A percentile compares a stretch with the other conserved stretches of the same genome.
These are phyloP conservation scores for Ganoderma lingzhi DNA, from an alignment of 1,284 basidiomycete species.

Conservation along the genomic window DNA sequence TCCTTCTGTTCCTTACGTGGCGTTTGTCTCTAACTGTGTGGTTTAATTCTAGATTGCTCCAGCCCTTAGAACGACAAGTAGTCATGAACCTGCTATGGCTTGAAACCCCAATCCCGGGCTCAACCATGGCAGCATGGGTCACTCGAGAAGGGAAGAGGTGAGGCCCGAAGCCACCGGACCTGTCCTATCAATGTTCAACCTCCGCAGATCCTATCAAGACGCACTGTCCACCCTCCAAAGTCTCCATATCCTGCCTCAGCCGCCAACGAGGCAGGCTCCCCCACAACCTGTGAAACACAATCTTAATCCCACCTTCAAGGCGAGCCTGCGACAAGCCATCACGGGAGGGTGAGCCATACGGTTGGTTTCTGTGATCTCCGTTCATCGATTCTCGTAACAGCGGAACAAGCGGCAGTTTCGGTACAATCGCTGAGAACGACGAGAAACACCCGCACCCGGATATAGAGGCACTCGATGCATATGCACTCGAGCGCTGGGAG, in stretches of 20 bases:
- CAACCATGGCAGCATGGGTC: constrained; percentile 88
- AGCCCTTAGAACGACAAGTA: constrained; percentile 88
- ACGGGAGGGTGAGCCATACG: constrained; percentile 81
- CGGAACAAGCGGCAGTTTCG: constrained; percentile 92
- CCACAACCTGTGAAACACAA: constrained; percentile 63
- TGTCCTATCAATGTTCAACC: constrained; percentile 25
- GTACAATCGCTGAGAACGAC: constrained; percentile 78
- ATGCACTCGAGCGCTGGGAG: constrained; percentile 96
- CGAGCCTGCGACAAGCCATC: constrained; percentile 85
- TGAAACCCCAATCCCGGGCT: constrained; percentile 74
- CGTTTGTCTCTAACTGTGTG: constrained; percentile 27
- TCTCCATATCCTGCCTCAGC: constrained; percentile 75
- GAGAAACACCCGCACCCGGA: constrained; percentile 62
- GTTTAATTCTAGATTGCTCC: constrained; percentile 70
- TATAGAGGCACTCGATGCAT: constrained; percentile 79
- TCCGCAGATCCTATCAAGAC: constrained; percentile 72
- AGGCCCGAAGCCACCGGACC: constrained; percentile 30
- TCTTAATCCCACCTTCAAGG: constrained; percentile 83
- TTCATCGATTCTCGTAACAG: constrained; percentile 49
- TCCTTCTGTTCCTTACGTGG: constrained; percentile 1
- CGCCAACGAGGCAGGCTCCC: constrained; percentile 37
- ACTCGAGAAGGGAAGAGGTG: constrained; percentile 79
- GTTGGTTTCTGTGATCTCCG: constrained; percentile 16
- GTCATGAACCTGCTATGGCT: constrained; percentile 95
- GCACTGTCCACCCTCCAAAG: constrained; percentile 72